Evolutionary conservation across 2,329 filamentous ascomycete genomes (phyloP), one percentile per base, ranked within the genome.

Genomic region (Fusarium anguioides): DNA sequence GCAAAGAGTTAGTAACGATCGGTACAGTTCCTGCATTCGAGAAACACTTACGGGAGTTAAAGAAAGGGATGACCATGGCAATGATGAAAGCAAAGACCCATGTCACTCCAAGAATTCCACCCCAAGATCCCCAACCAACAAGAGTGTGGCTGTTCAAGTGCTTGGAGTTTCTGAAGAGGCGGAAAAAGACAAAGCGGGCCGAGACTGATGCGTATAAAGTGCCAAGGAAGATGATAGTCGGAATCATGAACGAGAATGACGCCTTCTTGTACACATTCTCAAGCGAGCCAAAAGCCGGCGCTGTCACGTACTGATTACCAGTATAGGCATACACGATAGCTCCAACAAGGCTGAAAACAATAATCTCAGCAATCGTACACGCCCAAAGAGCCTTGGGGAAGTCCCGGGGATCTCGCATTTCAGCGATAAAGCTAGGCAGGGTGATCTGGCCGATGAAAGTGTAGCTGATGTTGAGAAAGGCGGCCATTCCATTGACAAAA

Each of bases 361-460:
- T 86, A 56, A 97, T 86, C 75, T 97, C 94, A 54, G 91, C 91
- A 67, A 97, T 91, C 12, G 94, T 97, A 63, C 96, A 94, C 3
- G 90, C 91, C 88, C 93, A 97, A 2, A 97, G 86, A 4, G 94
- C 93, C 80, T 97, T 97, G 72, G 93, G 93, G 75, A 97, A 97
- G 70, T 97, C 94, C 57, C 79, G 76, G 3, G 87, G 87, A 26
- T 89, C 84, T 57, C 82, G 91, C 94, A 97, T 97, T 79, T 97
- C 94, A 5, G 94, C 94, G 68, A 97, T 97, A 81, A 97, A 97
- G 71, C 91, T 95, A 1, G 94, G 94, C 15, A 97, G 84, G 0
- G 94, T 97, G 72, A 97, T 97, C 76, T 97, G 94, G 0, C 94
- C 94, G 70, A 97, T 97, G 75, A 97, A 97, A 1, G 94, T 97